A percentile compares a stretch with the other conserved stretches of the same genome.
phyloP scores from a whole-genome alignment of 1,284 basidiomycete genomes.

The Tilletia indica region DNA sequence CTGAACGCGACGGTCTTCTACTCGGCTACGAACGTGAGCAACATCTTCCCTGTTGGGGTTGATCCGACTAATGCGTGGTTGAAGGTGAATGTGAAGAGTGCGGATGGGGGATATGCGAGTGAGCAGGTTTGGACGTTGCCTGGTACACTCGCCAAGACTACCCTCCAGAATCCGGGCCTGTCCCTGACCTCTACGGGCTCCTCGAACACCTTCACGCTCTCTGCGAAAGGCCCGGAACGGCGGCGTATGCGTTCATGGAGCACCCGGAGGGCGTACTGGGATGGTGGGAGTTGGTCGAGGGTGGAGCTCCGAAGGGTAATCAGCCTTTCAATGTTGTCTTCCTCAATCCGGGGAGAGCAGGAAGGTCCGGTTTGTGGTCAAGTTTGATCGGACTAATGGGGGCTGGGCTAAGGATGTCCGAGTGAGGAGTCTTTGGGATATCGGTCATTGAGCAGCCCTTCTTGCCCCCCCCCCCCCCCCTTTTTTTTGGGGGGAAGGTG shows the following conservation, averaged over 20 bases:
- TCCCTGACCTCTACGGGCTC: constrained; percentile 20
- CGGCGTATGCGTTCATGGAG: constrained; percentile 62
- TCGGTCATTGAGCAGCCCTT: neutral
- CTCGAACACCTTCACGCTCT: neutral
- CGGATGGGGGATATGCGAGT: constrained; percentile 41
- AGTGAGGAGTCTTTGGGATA: constrained; percentile 5
- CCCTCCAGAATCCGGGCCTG: constrained; percentile 9
- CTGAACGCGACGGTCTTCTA: constrained; percentile 63
- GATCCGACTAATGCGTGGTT: constrained; percentile 62
- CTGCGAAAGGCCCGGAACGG: constrained; percentile 1
- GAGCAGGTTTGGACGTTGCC: neutral
- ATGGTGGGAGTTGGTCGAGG: constrained; percentile 56
- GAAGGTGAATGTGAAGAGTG: constrained; percentile 62
- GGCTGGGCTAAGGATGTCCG: neutral
- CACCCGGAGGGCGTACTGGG: constrained; percentile 64
- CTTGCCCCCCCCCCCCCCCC: too few species aligned
- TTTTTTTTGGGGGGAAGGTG: too few species aligned
- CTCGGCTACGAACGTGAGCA: constrained; percentile 38
- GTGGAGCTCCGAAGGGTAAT: neutral
- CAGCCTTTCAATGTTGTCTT: constrained; percentile 27
- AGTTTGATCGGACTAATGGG: constrained; percentile 2
- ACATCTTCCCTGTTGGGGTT: constrained; percentile 56
- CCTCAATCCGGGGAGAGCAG: constrained; percentile 22
- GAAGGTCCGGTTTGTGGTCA: constrained; percentile 5
- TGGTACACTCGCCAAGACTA: neutral